Conservation (phyloP, 441 rosid genomes). For the Gossypium lobatum region DNA sequence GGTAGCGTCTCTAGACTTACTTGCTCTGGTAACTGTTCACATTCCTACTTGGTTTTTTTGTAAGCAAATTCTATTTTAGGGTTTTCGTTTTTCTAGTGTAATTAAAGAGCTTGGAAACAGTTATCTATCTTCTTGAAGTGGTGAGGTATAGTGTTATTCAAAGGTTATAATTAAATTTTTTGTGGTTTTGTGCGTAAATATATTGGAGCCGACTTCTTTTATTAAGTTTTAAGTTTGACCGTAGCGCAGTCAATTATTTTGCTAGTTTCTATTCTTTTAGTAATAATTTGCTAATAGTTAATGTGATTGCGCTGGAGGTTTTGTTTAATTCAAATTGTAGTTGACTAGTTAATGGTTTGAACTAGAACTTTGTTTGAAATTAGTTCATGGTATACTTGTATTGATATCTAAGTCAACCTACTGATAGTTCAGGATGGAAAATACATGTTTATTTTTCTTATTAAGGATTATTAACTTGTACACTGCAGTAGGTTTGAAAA, state of each 20-base stretch:
- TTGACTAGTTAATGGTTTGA: slow-evolving; percentile 5
- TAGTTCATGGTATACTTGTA: not conserved
- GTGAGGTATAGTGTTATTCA: not conserved
- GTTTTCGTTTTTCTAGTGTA: not conserved
- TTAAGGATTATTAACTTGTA: not conserved
- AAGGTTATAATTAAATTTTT: not conserved
- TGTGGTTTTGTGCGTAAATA: slow-evolving; percentile 3
- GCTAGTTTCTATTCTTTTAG: not conserved
- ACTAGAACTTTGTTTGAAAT: not conserved
- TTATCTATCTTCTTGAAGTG: not conserved
- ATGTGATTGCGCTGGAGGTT: not conserved
- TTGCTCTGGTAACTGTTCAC: slow-evolving; percentile 83
- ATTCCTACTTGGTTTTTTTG: slow-evolving; percentile 40
- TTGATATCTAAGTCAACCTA: slow-evolving; percentile 7
- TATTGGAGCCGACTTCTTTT: not conserved
- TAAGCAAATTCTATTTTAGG: not conserved
- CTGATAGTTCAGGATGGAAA: not conserved
- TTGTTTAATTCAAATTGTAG: not conserved
- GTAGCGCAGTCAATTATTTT: not conserved
- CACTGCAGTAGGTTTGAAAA: not conserved
- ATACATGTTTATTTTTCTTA: not conserved
- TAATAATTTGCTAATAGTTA: not conserved
- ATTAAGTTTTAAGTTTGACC: not conserved
- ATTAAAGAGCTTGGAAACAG: not conserved
- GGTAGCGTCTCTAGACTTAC: slow-evolving; percentile 96